Conservation (phyloP, 1,284 basidiomycete species). For the Microbotryum intermedium region DNA sequence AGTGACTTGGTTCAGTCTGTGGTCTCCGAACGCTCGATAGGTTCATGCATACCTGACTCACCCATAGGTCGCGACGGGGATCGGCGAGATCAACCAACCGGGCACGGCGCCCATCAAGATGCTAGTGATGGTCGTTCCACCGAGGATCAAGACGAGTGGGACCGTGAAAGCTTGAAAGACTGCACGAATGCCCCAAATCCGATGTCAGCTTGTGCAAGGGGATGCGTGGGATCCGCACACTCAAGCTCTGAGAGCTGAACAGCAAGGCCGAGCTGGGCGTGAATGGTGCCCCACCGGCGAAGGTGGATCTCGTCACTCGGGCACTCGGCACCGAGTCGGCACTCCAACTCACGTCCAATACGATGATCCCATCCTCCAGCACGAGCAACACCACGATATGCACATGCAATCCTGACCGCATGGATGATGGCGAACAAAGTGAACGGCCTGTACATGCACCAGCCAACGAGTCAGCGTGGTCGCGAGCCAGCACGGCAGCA, state of each 20-base stretch:
- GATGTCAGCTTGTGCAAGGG: not conserved
- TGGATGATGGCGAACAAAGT: slow-evolving; percentile 25
- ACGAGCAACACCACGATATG: slow-evolving; percentile 21
- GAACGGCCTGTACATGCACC: slow-evolving; percentile 13
- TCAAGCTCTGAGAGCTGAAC: too few species aligned
- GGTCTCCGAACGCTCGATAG: not conserved
- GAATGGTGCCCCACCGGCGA: not conserved
- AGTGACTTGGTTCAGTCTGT: not conserved
- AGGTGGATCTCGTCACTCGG: not conserved
- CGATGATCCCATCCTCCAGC: slow-evolving; percentile 21
- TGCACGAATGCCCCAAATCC: not conserved
- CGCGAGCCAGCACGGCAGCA: not conserved
- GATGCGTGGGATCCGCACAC: not conserved
- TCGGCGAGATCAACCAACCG: slow-evolving; percentile 27
- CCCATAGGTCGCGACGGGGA: slow-evolving; percentile 28
- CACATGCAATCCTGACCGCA: slow-evolving; percentile 23
- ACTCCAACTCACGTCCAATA: slow-evolving; percentile 18
- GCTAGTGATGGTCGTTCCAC: slow-evolving; percentile 23
- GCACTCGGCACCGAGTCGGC: not conserved
- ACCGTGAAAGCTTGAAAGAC: slow-evolving; percentile 28
- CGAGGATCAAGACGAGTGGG: slow-evolving; percentile 27
- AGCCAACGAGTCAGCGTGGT: not conserved
- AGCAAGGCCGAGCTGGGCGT: not conserved
- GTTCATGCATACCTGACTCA: not conserved
- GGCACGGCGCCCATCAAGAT: slow-evolving; percentile 24